Conservation (phyloP, 257 asterid genomes). For the Mentha longifolia region DNA sequence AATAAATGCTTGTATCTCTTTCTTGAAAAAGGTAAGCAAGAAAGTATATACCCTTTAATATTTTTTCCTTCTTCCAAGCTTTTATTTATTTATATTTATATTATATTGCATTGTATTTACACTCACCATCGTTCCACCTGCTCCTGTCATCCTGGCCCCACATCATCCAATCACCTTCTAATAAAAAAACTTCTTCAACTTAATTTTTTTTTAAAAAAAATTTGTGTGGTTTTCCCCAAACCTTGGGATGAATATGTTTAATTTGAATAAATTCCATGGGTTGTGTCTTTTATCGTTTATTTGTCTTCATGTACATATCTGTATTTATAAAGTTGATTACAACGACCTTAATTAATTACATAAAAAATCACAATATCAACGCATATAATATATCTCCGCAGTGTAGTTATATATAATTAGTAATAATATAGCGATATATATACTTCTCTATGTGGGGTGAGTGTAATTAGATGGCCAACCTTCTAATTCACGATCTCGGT, state of each 20-base stretch:
- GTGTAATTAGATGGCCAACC: no score
- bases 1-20: slow-evolving; percentile 32
- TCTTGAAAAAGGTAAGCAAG: slow-evolving; percentile 46
- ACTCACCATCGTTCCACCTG: slow-evolving; percentile 30
- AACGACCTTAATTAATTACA: background rate
- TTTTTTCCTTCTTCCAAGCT: slow-evolving; percentile 31
- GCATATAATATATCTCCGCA: no score
- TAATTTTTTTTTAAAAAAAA: no score
- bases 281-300: background rate
- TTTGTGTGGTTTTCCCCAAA: slow-evolving; percentile 16
- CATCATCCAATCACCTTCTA: slow-evolving; percentile 39
- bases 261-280: background rate
- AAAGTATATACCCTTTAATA: slow-evolving; percentile 37
- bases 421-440: no score
- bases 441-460: no score
- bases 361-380: background rate
- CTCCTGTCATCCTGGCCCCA: slow-evolving; percentile 4
- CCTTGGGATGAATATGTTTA: background rate
- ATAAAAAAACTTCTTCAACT: slow-evolving; percentile 22
- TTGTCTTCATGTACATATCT: background rate
- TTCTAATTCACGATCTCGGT: no score
- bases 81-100: background rate
- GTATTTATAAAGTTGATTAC: background rate
- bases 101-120: background rate
- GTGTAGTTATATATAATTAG: no score